phyloP scores from a whole-genome alignment of 129 eudicot species.

The Calendula officinalis region DNA sequence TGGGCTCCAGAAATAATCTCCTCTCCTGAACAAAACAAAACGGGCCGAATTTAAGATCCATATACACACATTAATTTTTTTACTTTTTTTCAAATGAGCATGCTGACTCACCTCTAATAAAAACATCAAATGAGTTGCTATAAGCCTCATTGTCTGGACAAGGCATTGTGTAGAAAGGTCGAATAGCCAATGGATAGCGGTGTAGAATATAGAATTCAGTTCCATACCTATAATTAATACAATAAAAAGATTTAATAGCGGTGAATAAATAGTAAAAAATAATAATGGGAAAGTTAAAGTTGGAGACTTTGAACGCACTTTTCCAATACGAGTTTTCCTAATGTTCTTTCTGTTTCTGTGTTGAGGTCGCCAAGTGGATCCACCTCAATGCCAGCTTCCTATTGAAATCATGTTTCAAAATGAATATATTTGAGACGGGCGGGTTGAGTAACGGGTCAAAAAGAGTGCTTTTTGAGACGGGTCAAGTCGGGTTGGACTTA shows the following conservation, averaged over 20 bases:
- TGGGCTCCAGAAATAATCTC: slow-evolving; percentile 70
- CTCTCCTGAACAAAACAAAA: slow-evolving; percentile 39
- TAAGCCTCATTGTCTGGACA: slow-evolving; percentile 43
- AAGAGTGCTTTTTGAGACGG: background rate
- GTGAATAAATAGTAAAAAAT: background rate
- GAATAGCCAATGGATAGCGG: slow-evolving; percentile 61
- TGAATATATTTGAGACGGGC: too few species aligned
- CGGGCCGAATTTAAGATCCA: background rate
- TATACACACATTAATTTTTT: too few species aligned
- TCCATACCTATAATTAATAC: slow-evolving; percentile 37
- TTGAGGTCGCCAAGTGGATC: slow-evolving; percentile 70
- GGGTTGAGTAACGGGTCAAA: background rate
- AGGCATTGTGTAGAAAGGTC: slow-evolving; percentile 71
- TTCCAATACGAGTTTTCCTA: slow-evolving; percentile 59
- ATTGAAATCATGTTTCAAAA: background rate
- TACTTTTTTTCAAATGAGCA: too few species aligned
- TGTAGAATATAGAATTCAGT: slow-evolving; percentile 73
- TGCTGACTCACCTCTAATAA: slow-evolving; percentile 41
- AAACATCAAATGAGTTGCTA: slow-evolving; percentile 66
- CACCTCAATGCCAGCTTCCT: slow-evolving; percentile 73
- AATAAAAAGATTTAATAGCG: background rate
- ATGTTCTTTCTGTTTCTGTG: slow-evolving; percentile 56
- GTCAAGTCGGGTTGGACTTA: too few species aligned
- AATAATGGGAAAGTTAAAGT: background rate
- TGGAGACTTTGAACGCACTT: slow-evolving; percentile 28